A percentile compares a stretch with the other conserved stretches of the same genome.
Conservation (phyloP, 2,329 filamentous ascomycete species). For the Lasiodiplodia citricola region DNA sequence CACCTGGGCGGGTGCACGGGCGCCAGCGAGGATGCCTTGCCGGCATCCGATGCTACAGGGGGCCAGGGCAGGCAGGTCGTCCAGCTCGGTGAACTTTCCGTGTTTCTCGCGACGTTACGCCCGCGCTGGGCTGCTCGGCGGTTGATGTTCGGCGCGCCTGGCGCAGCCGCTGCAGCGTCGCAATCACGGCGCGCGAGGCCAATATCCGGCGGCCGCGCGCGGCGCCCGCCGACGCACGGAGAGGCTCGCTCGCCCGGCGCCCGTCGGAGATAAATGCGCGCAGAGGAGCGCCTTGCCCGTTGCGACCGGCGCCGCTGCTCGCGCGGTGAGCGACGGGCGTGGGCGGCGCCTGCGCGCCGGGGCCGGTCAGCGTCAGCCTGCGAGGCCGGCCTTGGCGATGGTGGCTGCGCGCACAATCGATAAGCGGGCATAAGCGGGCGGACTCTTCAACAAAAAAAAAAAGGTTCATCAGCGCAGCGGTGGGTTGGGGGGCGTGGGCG, state of each 20-base stretch:
- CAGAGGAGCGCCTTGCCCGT: constrained; percentile 19
- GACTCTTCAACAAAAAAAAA: constrained; percentile 19
- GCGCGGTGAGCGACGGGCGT: neutral
- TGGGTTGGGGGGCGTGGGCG: neutral
- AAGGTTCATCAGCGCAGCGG: neutral
- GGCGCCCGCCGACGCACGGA: constrained; percentile 20
- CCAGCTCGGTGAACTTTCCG: constrained; percentile 24
- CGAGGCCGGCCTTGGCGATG: constrained; percentile 18
- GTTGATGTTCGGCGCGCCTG: constrained; percentile 17
- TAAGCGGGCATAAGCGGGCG: constrained; percentile 1
- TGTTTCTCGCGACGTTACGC: constrained; percentile 21
- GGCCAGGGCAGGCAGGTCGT: neutral
- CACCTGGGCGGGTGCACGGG: neutral
- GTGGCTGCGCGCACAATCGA: constrained; percentile 20
- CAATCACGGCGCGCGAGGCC: constrained; percentile 22
- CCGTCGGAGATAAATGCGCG: constrained; percentile 25
- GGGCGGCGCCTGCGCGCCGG: neutral
- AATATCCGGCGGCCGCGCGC: constrained; percentile 23
- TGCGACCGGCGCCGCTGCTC: neutral
- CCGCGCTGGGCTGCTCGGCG: constrained; percentile 15
- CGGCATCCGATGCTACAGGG: constrained; percentile 22
- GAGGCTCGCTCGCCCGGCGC: constrained; percentile 10
- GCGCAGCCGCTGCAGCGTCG: constrained; percentile 20
- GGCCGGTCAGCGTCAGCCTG: neutral
- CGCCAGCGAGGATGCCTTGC: constrained; percentile 20